phyloP scores from a whole-genome alignment of 2,329 filamentous ascomycete genomes.

The Penicillium sumatraense region DNA sequence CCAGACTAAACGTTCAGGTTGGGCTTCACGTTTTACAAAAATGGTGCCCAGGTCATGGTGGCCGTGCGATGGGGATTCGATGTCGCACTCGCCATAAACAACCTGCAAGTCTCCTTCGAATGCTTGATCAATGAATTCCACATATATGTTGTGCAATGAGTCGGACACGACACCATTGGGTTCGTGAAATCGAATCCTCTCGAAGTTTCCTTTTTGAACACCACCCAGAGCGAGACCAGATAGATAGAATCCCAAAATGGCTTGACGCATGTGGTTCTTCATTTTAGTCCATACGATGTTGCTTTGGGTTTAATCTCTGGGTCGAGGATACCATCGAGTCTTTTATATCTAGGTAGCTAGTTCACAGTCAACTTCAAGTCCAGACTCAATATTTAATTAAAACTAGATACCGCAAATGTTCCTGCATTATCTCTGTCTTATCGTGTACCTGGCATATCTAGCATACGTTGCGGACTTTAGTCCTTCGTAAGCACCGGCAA shows the following conservation, averaged over 20 bases:
- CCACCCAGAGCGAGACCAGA: neutral
- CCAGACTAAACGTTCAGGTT: slow-evolving; percentile 52
- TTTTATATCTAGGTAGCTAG: too few species aligned
- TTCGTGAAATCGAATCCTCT: slow-evolving; percentile 30
- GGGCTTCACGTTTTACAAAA: slow-evolving; percentile 40
- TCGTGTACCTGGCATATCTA: too few species aligned
- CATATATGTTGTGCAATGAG: slow-evolving; percentile 56
- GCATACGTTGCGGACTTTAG: too few species aligned
- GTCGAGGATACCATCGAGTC: too few species aligned
- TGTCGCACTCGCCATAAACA: slow-evolving; percentile 52
- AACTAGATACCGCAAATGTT: too few species aligned
- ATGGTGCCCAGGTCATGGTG: slow-evolving; percentile 52
- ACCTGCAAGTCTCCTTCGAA: slow-evolving; percentile 51
- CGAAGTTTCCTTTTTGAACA: neutral
- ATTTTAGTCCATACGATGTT: neutral
- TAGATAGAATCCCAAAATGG: neutral
- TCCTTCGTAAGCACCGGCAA: too few species aligned
- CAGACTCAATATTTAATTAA: too few species aligned
- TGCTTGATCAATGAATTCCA: slow-evolving; percentile 44
- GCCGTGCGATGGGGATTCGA: slow-evolving; percentile 35
- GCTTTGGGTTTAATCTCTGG: too few species aligned
- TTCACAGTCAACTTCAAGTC: too few species aligned
- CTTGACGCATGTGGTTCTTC: neutral
- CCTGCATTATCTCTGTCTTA: too few species aligned
- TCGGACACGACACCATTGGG: slow-evolving; percentile 40